phyloP scores from a whole-genome alignment of 2,329 filamentous ascomycete species.

The Aspergillus amoenus region DNA sequence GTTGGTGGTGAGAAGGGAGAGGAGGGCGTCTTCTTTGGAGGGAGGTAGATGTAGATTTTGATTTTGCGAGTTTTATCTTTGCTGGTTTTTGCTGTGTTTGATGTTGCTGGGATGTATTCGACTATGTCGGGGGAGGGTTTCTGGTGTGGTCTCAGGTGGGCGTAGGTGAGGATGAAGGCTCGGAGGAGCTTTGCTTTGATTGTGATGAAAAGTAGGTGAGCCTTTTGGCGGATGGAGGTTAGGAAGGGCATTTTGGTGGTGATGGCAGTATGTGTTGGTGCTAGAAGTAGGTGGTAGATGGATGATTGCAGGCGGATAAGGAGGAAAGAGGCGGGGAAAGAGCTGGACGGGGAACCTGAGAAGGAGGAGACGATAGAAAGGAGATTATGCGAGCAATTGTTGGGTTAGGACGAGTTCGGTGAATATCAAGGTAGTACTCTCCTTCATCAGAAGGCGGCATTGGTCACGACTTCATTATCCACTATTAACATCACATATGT shows the following conservation, averaged over 20 bases:
- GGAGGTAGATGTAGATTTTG: conserved; percentile 27
- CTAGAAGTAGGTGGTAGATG: background rate
- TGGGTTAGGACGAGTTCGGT: background rate
- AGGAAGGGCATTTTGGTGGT: background rate
- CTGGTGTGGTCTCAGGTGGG: background rate
- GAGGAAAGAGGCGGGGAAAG: background rate
- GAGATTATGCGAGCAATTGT: background rate
- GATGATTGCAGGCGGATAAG: background rate
- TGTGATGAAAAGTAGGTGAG: background rate
- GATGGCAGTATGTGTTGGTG: background rate
- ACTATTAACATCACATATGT: background rate
- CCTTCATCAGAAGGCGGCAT: background rate
- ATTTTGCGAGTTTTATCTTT: conserved; percentile 22
- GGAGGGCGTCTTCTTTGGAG: background rate
- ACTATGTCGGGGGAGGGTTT: conserved; percentile 22
- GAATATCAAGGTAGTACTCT: background rate
- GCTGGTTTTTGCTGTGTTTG: conserved; percentile 4
- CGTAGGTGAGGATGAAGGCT: background rate
- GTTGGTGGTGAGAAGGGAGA: background rate
- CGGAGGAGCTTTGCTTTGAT: background rate
- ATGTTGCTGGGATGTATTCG: conserved; percentile 20
- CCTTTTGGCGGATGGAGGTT: background rate
- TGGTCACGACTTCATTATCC: background rate
- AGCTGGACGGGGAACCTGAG: background rate
- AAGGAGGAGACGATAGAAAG: background rate